phyloP scores from a whole-genome alignment of 805 yeast genomes.

The Jamesozyma piceae region DNA sequence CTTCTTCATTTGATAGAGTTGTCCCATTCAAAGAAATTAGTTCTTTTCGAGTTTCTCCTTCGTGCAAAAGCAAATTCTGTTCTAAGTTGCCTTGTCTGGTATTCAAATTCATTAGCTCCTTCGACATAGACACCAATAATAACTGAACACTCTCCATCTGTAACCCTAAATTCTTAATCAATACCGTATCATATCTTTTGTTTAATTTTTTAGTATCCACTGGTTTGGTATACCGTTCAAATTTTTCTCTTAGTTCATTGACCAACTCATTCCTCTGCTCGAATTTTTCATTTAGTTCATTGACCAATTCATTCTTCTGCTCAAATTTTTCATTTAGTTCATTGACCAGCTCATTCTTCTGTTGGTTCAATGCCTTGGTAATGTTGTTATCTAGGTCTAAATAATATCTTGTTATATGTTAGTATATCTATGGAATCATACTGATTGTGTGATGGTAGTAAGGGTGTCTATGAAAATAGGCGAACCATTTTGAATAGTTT shows the following conservation, averaged over 20 bases:
- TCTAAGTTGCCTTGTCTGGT: constrained; percentile 14
- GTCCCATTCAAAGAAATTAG: constrained; percentile 7
- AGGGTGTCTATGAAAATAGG: background rate
- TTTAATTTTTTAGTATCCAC: no score
- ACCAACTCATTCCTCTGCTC: no score
- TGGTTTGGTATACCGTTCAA: no score
- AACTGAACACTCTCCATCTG: constrained; percentile 17
- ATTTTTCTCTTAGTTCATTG: no score
- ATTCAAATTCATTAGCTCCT: constrained; percentile 11
- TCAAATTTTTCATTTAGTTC: no score
- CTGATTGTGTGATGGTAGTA: background rate
- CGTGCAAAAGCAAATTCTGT: background rate
- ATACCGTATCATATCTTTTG: background rate
- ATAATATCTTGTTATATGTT: background rate
- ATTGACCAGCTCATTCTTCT: no score
- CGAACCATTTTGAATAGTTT: constrained; percentile 6
- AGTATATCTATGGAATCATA: background rate
- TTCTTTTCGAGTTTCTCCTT: background rate
- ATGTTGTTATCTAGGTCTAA: no score
- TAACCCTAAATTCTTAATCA: background rate
- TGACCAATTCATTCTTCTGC: no score
- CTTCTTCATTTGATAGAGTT: constrained; percentile 7
- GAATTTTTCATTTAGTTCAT: no score
- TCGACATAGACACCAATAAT: constrained; percentile 10
- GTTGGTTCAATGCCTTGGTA: no score